Base-by-base conservation (phyloP, 2,329 filamentous ascomycete species). In the Aspergillus sclerotialis region DNA sequence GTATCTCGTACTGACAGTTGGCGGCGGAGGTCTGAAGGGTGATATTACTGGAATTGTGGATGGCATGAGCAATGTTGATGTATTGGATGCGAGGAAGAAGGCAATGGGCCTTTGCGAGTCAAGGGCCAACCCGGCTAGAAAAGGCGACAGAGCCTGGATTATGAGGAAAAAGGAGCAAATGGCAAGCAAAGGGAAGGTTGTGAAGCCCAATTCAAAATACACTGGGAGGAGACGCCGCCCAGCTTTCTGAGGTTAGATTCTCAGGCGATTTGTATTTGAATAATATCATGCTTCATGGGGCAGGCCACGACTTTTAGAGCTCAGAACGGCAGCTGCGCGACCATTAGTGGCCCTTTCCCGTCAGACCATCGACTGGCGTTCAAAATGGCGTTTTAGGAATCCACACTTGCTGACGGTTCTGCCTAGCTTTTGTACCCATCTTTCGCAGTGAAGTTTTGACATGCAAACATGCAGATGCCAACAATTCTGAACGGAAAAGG, bases 1-100 rank as follows among this genome's bases (percentile, higher is more conserved):
- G n/a, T 98, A 98, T 59, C 72, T 98, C 2, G 90, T 98, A 0
- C 67, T 98, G 19, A 95, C 88, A 0, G 92, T 94, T 1, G 92
- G 90, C 19, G 78, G 77, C 2, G 82, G 84, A 7, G 73, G 76
- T 30, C 39, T 75, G 30, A 56, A 66, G 28, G 72, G 70, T 7
- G 89, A 94, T 56, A 95, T 98, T 44, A 95, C 89, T 0, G 84
- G 85, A 5, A 84, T 94, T 3, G 87, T 98, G 9, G 75, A 81
- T 39, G 86, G 84, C 2, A 86, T 96, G 87, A 84, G 92, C 13
- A 83, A 75, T 26, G 87, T 96, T 5, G 85, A 92, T 57, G 77
- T 94, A 7, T 56, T 85, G 48, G 88, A 94, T 58, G 70, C 76
- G 13, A 63, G 78, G 43, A 76, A 73, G 51, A 76, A 67, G 47